A percentile compares a stretch with the other conserved stretches of the same genome.
phyloP scores from a whole-genome alignment of 2,329 filamentous ascomycete genomes.

The Trichothecium roseum region DNA sequence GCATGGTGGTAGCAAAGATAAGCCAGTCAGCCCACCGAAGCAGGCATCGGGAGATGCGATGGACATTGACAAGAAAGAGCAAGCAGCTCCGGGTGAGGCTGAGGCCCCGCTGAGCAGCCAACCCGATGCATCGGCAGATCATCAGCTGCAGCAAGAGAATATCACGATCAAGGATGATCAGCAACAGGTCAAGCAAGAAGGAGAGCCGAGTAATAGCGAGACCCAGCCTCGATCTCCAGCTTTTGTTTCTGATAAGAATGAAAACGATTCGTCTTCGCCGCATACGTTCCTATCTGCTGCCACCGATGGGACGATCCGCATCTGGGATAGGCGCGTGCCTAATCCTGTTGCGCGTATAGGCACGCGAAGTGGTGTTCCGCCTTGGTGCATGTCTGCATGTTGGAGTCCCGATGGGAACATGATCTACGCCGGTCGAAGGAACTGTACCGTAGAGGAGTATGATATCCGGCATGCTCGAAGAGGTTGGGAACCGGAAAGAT shows the following conservation, averaged over 20 bases:
- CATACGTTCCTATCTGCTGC: slow-evolving; percentile 82
- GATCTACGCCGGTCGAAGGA: slow-evolving; percentile 85
- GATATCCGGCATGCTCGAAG: slow-evolving; percentile 64
- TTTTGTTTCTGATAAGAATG: background rate
- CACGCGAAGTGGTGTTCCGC: slow-evolving; percentile 66
- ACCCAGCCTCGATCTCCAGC: too few species aligned
- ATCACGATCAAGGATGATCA: too few species aligned
- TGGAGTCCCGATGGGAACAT: slow-evolving; percentile 95
- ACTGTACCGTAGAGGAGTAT: slow-evolving; percentile 91
- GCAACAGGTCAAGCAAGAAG: slow-evolving; percentile 1
- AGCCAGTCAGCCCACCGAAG: slow-evolving; percentile 12
- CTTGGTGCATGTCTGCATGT: slow-evolving; percentile 96
- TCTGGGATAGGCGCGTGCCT: slow-evolving; percentile 79
- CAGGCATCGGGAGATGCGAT: slow-evolving; percentile 17
- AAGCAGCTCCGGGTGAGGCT: background rate
- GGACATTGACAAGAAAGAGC: slow-evolving; percentile 15
- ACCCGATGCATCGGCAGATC: background rate
- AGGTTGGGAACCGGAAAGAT: slow-evolving; percentile 63
- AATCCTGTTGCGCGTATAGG: slow-evolving; percentile 71
- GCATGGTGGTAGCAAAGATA: background rate
- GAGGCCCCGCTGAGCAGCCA: background rate
- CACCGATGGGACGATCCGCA: slow-evolving; percentile 77
- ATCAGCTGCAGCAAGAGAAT: too few species aligned
- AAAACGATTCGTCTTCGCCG: slow-evolving; percentile 34
- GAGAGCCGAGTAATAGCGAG: background rate